A percentile compares a stretch with the other conserved stretches of the same genome.
Evolutionary conservation across 2,329 filamentous ascomycete genomes (phyloP).

Genomic region (Aphanocladium album): DNA sequence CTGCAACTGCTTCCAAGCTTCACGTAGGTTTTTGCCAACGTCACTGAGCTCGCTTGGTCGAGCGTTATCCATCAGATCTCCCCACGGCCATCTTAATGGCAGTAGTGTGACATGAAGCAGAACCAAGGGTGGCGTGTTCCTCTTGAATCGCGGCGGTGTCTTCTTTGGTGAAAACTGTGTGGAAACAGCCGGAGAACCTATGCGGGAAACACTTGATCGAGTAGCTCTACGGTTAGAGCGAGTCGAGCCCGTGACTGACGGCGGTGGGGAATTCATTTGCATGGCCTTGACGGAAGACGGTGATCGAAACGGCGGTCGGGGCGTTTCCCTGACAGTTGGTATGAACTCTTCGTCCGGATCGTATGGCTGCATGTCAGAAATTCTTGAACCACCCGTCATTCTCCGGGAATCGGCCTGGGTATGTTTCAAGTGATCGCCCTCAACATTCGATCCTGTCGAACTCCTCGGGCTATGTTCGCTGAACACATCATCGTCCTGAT

Average conservation of each 20-base stretch:
- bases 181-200: conserved; percentile 50
- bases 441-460: conserved; percentile 48
- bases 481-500: conserved; percentile 53
- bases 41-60: conserved; percentile 38
- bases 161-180: conserved; percentile 52
- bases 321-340: conserved; percentile 52
- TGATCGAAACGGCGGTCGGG: conserved; percentile 62
- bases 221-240: conserved; percentile 45
- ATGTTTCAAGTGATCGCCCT: conserved; percentile 25
- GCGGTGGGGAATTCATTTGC: conserved; percentile 65
- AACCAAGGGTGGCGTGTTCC: conserved; percentile 61
- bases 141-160: conserved; percentile 55
- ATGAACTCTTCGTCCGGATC: conserved; percentile 42
- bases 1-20: conserved; percentile 62
- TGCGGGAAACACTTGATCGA: conserved; percentile 47
- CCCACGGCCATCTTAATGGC: conserved; percentile 63
- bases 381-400: conserved; percentile 29
- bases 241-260: conserved; percentile 52
- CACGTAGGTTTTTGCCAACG: conserved; percentile 47
- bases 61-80: conserved; percentile 45
- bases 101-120: conserved; percentile 73
- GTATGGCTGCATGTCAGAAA: conserved; percentile 49
- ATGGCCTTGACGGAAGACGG: conserved; percentile 64
- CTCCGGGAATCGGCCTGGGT: conserved; percentile 17
- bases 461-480: conserved; percentile 54